Base-by-base conservation (phyloP, 257 asterid genomes). In the Solanum bulbocastanum region DNA sequence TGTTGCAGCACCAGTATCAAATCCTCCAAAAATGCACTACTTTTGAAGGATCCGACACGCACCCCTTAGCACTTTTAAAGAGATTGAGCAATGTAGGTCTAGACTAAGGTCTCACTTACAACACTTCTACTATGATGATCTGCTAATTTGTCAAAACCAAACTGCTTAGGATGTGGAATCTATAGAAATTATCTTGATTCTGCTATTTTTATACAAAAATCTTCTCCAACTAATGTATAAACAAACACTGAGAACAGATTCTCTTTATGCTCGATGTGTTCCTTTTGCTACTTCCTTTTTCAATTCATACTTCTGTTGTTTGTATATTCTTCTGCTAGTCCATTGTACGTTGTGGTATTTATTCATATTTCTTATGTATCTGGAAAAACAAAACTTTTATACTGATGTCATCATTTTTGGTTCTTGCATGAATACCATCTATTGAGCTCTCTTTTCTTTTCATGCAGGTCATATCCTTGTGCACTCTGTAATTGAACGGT, bases 401-500 rank as follows among this genome's bases (percentile, higher is more conserved):
- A 44, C 58, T 44, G 27, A 3, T 46, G 42, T 30, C 65, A 27
- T 81, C 68, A 16, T 46, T 46, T 81, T 46, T 10, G 5, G 40
- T 27, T 81, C 27, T 30, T n/a, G 20, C 27, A 27, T 81, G 85
- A 46, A 32, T 81, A 30, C 40, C 68, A 81, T 30, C 68, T 49
- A 81, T 16, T 81, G 68, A 81, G 37, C 88, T n/a, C 85, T 93
- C 88, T 69, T 86, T 39, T 60, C 90, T 92, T 62, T 12, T 27
- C 56, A 66, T 33, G 92, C 99, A 96, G 99, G 99, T 95, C 98
- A 96, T 95, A 96, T 96, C 99, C 99, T 96, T 94, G 90, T 36
- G 58, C 79, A 65, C 86, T 46, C 83, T 32, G 22, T 49, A 73
- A 49, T 84, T 86, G 86, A 65, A 76, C 62, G 33, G 62, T 65